A percentile compares a stretch with the other conserved stretches of the same genome.
Conservation (phyloP, 768 basidiomycete genomes). For the Ramaria rubella region DNA sequence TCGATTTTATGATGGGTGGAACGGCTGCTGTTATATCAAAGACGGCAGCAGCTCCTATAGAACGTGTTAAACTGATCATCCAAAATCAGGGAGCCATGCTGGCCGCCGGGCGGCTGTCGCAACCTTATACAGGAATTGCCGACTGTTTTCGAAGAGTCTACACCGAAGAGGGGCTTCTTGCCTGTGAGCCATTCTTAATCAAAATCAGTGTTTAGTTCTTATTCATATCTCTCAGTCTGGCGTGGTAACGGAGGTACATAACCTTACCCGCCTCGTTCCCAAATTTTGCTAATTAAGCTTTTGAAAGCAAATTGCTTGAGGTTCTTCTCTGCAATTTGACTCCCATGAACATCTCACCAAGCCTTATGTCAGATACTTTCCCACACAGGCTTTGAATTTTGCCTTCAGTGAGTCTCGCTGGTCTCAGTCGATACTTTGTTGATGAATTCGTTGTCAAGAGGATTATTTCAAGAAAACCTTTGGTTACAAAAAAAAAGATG, state of each 20-base stretch:
- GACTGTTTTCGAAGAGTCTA: slow-evolving; percentile 32
- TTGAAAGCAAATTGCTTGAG: no score
- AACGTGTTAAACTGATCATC: slow-evolving; percentile 34
- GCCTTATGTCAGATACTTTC: slow-evolving; percentile 37
- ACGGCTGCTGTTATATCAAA: slow-evolving; percentile 30
- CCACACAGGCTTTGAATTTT: slow-evolving; percentile 41
- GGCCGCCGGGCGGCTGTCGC: slow-evolving; percentile 28
- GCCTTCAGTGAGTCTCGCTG: no score
- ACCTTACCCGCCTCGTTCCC: no score
- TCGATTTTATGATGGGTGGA: background rate
- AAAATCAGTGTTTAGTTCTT: background rate
- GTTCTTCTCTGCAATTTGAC: no score
- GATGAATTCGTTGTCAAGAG: no score
- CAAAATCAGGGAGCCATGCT: slow-evolving; percentile 36
- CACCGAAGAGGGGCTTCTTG: slow-evolving; percentile 31
- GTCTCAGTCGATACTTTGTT: no score
- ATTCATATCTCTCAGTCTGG: slow-evolving; percentile 27
- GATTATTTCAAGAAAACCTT: slow-evolving; percentile 35
- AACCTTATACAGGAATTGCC: slow-evolving; percentile 31
- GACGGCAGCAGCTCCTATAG: slow-evolving; percentile 35
- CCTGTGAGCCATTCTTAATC: slow-evolving; percentile 23
- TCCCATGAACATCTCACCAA: no score
- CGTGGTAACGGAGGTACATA: slow-evolving; percentile 41
- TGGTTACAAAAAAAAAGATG: slow-evolving; percentile 31
- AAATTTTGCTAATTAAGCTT: no score